A percentile compares a stretch with the other conserved stretches of the same genome.
phyloP scores from a whole-genome alignment of 2,329 filamentous ascomycete species.

The Exophiala xenobiotica region DNA sequence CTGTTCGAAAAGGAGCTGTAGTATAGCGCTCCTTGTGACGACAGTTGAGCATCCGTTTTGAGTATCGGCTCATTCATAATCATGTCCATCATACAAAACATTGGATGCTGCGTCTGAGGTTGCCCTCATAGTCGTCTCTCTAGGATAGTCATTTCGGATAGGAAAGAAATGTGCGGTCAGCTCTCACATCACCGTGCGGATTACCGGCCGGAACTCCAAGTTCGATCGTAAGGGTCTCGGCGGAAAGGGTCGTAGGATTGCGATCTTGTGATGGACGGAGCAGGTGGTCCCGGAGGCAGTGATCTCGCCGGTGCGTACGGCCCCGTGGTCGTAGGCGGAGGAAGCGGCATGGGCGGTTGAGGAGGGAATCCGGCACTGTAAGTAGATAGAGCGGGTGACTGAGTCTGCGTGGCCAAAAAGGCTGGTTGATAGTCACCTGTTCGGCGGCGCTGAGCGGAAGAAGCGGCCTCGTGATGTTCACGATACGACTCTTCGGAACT shows the following conservation, averaged over 20 bases:
- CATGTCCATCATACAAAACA: slow-evolving; percentile 15
- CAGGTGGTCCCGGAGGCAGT: slow-evolving; percentile 20
- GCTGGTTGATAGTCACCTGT: slow-evolving; percentile 29
- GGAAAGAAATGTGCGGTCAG: slow-evolving; percentile 4
- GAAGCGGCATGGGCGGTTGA: slow-evolving; percentile 21
- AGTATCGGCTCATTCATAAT: slow-evolving; percentile 21
- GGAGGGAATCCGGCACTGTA: slow-evolving; percentile 11
- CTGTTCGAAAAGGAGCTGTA: slow-evolving; percentile 7
- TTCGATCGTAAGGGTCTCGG: slow-evolving; percentile 23
- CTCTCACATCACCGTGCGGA: not conserved
- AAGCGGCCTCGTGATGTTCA: slow-evolving; percentile 21
- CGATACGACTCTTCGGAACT: slow-evolving; percentile 22
- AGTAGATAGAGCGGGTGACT: slow-evolving; percentile 18
- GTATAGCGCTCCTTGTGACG: slow-evolving; percentile 17
- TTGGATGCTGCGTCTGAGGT: slow-evolving; percentile 25
- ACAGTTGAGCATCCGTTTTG: slow-evolving; percentile 19
- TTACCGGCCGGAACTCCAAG: slow-evolving; percentile 16
- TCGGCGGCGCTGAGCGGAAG: slow-evolving; percentile 25
- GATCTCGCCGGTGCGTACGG: slow-evolving; percentile 16
- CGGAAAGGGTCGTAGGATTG: slow-evolving; percentile 29
- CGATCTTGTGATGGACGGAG: slow-evolving; percentile 17
- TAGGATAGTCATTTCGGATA: slow-evolving; percentile 24
- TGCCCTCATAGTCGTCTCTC: slow-evolving; percentile 27
- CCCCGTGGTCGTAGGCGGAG: slow-evolving; percentile 16
- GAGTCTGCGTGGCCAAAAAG: slow-evolving; percentile 12